Base-by-base conservation (phyloP, 768 basidiomycete species). In the Lactarius psammicola region DNA sequence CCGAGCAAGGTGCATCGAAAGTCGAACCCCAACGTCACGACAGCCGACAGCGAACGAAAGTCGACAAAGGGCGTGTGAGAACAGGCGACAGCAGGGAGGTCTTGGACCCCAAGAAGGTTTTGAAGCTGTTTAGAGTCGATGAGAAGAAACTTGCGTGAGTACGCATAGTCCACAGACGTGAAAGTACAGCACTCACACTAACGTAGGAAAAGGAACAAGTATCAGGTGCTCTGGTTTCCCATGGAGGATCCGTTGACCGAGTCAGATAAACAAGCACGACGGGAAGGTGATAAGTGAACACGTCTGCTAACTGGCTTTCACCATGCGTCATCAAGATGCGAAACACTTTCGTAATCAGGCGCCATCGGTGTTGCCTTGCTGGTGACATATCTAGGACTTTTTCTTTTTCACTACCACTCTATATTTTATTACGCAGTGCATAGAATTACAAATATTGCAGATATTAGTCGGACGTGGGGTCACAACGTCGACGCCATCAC, bases 181-280 rank as follows among this genome's bases (percentile, higher is more conserved):
- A 28, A n/a, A n/a, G 56, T 13, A 31, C 55, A 64, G 15, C 33
- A 6, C 62, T 75, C 56, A 69, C 57, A 71, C 60, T 38, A n/a
- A 34, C 33, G n/a, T 69, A 87, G 87, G 66, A 79, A 76, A 68
- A 73, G 80, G 69, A 78, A 83, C 65, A 80, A 88, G 54, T 94
- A 91, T 72, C 94, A 97, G 73, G 84, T 96, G 20, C 79, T 97
- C 34, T 89, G 87, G 71, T 94, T 95, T 70, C 89, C 91, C 1
- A 82, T 94, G 77, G 81, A 79, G 0, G 77, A 80, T 1, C 86
- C 90, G 7, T 76, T 94, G 58, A 80, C 80, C 2, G 81, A 84
- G 15, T 60, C 72, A 30, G 83, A 93, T 72, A 84, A 80, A 65
- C 71, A 67, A 56, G 67, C 69, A 53, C 78, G 83, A 62, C 87